Percentiles rank a stretch among this genome's conserved stretches.
Conservation (phyloP, 805 yeast genomes). For the Metschnikowia drakensbergensis region DNA sequence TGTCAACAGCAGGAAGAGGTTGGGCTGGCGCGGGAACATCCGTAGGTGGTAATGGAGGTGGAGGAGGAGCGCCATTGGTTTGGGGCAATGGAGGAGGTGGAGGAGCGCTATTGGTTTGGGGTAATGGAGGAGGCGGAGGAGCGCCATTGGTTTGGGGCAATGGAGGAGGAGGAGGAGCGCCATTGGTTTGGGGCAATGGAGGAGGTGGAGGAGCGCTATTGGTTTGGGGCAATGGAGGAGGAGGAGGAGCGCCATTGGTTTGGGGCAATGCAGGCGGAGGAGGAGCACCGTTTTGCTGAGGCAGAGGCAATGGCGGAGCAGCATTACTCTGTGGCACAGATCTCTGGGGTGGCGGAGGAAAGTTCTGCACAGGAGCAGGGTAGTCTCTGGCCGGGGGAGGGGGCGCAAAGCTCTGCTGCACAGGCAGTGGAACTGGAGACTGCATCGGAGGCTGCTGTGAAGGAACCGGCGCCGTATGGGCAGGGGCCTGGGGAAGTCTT, state of each 20-base stretch:
- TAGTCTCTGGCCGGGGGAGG: constrained; percentile 2
- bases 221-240: no score
- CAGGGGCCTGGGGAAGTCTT: constrained; percentile 1
- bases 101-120: constrained; percentile 23
- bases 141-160: constrained; percentile 28
- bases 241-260: no score
- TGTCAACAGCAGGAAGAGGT: constrained; percentile 32
- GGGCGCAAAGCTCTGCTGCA: background rate
- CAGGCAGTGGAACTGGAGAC: background rate
- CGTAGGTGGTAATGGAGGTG: constrained; percentile 23
- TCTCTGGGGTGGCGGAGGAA: constrained; percentile 1
- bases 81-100: constrained; percentile 22
- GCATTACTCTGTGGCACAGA: background rate
- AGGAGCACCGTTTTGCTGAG: background rate
- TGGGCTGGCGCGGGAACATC: constrained; percentile 21
- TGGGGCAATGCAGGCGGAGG: background rate
- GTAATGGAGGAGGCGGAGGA: constrained; percentile 19
- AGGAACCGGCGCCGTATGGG: constrained; percentile 10
- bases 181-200: no score
- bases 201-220: no score
- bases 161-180: constrained; percentile 21
- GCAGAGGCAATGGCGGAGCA: background rate
- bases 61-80: constrained; percentile 19
- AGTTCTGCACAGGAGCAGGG: background rate
- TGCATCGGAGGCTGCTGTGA: constrained; percentile 2